These are phyloP conservation scores for Posidonia australis DNA, from an alignment of 106 monocot genomes.

Conservation along the genomic window DNA sequence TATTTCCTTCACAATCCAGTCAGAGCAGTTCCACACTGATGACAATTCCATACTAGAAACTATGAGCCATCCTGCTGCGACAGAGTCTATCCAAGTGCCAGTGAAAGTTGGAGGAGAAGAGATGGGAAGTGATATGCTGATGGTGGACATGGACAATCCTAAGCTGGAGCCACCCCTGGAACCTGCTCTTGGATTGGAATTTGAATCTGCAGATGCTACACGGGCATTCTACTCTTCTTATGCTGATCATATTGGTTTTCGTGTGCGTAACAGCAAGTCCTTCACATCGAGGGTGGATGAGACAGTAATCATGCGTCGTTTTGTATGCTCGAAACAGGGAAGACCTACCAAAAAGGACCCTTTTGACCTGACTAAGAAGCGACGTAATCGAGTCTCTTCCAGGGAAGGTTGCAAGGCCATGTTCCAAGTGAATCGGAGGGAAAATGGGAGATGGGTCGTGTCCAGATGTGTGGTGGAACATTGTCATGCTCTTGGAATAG, in stretches of 20 bases:
- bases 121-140: background rate
- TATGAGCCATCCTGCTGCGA: background rate
- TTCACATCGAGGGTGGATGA: constrained; percentile 72
- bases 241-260: constrained; percentile 52
- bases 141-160: background rate
- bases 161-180: constrained; percentile 9
- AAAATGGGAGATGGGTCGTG: constrained; percentile 49
- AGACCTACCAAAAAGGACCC: constrained; percentile 66
- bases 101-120: background rate
- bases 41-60: background rate
- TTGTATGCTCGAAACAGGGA: constrained; percentile 81
- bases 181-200: constrained; percentile 52
- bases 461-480: constrained; percentile 54
- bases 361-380: constrained; percentile 58
- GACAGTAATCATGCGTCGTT: constrained; percentile 73
- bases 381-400: constrained; percentile 61
- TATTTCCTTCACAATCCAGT: background rate
- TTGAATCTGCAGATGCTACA: constrained; percentile 59
- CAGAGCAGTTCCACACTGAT: background rate
- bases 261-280: constrained; percentile 74
- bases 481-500: constrained; percentile 49
- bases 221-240: constrained; percentile 53
- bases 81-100: background rate
- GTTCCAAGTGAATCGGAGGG: constrained; percentile 80
- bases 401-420: constrained; percentile 89